Conservation (phyloP, 75 land plant genomes). For the Pseudotsuga menziesii region DNA sequence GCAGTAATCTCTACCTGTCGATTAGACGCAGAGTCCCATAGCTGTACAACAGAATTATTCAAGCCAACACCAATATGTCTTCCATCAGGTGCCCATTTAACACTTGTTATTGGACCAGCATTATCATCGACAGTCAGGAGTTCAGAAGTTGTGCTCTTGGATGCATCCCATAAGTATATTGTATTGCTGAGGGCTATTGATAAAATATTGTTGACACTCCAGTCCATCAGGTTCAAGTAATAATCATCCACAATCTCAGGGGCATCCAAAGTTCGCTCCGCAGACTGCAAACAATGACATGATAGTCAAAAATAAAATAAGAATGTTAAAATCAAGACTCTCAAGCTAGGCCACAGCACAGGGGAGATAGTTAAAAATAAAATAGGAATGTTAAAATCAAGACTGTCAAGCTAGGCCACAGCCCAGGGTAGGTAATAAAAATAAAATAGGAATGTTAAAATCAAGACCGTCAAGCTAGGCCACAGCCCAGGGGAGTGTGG, state of each 20-base stretch:
- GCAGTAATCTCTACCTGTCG: constrained; percentile 21
- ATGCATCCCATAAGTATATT: constrained; percentile 83
- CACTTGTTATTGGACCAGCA: constrained; percentile 79
- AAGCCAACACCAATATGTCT: constrained; percentile 71
- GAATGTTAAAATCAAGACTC: no score
- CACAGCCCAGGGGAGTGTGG: no score
- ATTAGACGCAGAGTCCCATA: constrained; percentile 66
- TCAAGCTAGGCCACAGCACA: no score
- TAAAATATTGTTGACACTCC: constrained; percentile 77
- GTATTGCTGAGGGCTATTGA: constrained; percentile 72
- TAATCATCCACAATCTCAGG: constrained; percentile 92
- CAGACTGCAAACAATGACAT: constrained; percentile 27
- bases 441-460: no score
- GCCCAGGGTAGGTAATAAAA: no score
- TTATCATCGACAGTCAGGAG: constrained; percentile 68
- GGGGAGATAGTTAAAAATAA: no score
- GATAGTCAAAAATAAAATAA: no score
- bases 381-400: no score
- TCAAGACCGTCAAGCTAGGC: no score
- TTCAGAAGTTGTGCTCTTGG: constrained; percentile 56
- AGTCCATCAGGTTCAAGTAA: constrained; percentile 83
- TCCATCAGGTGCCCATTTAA: constrained; percentile 90
- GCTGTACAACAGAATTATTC: constrained; percentile 67
- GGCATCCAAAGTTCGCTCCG: constrained; percentile 85
- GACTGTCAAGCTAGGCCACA: no score